Conservation (phyloP, 495 filamentous ascomycete genomes). For the Penicillium crystallinum region DNA sequence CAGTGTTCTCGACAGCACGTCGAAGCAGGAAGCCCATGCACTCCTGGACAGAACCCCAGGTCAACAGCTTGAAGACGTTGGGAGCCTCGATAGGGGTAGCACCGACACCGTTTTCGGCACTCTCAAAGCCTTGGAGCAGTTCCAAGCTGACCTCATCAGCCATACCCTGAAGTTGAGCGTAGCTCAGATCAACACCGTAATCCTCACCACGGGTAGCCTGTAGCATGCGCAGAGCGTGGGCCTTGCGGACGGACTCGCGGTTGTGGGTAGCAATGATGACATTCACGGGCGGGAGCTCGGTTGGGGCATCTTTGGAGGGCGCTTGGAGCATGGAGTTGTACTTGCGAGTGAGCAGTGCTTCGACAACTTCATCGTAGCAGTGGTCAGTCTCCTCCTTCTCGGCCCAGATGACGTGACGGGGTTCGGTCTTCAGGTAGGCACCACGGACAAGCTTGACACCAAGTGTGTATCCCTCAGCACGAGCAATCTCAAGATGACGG, state of each 20-base stretch:
- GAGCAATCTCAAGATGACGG: constrained; percentile 60
- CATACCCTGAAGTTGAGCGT: constrained; percentile 94
- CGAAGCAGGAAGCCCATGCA: constrained; percentile 90
- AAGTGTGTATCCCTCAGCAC: constrained; percentile 65
- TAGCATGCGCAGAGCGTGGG: constrained; percentile 52
- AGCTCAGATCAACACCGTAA: constrained; percentile 59
- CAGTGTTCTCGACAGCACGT: constrained; percentile 85
- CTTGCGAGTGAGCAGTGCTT: constrained; percentile 50
- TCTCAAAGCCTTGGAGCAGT: constrained; percentile 55
- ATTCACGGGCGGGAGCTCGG: constrained; percentile 56
- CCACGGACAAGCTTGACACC: constrained; percentile 91
- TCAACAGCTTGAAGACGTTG: constrained; percentile 79
- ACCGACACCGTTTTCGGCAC: constrained; percentile 18
- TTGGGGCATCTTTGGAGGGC: constrained; percentile 20
- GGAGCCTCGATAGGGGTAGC: constrained; percentile 39
- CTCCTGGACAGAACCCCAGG: constrained; percentile 87
- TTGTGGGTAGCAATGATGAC: constrained; percentile 92
- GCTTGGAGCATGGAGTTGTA: constrained; percentile 50
- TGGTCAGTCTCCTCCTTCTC: constrained; percentile 77
- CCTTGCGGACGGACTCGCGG: constrained; percentile 68
- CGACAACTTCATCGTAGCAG: constrained; percentile 58
- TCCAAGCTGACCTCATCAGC: constrained; percentile 90
- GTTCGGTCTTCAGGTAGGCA: constrained; percentile 80
- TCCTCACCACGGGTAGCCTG: constrained; percentile 42
- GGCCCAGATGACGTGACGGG: constrained; percentile 69